A percentile compares a stretch with the other conserved stretches of the same genome.
phyloP scores from a whole-genome alignment of 345 rosid genomes.

The Salix suchowensis region DNA sequence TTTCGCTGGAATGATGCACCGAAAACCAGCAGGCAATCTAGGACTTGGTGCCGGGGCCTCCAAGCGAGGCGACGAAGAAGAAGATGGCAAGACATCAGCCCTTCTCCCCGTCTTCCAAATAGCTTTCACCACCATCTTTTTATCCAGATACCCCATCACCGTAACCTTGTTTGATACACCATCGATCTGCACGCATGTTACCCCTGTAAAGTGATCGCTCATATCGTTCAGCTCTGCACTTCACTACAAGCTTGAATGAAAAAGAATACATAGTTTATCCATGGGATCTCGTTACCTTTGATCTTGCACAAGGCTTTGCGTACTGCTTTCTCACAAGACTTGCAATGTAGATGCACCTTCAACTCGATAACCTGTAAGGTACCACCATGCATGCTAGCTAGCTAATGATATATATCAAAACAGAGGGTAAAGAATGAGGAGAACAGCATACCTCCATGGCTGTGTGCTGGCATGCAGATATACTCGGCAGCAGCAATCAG shows the following conservation, averaged over 20 bases:
- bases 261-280: too few relatives aligned
- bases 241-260: too few relatives aligned
- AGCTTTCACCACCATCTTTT: conserved; percentile 16
- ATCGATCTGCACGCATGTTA: conserved; percentile 32
- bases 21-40: conserved; percentile 18
- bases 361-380: conserved; percentile 22
- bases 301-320: conserved; percentile 30
- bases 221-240: neutral
- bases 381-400: neutral
- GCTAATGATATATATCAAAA: too few relatives aligned
- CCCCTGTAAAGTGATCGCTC: conserved; percentile 10
- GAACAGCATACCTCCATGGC: neutral
- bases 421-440: neutral
- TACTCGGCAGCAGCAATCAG: too few relatives aligned
- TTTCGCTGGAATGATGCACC: conserved; percentile 30
- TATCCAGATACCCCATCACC: conserved; percentile 27
- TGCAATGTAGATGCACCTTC: conserved; percentile 38
- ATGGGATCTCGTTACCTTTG: conserved; percentile 12
- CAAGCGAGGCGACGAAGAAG: neutral
- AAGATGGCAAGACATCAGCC: conserved; percentile 14
- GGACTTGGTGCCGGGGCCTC: conserved; percentile 15
- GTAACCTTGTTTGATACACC: conserved; percentile 14
- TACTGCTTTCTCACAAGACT: conserved; percentile 32
- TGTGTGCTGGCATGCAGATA: neutral
- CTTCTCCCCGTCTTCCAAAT: conserved; percentile 30